Percentiles rank a stretch among this genome's conserved stretches.
phyloP scores from a whole-genome alignment of 2,329 filamentous ascomycete species.

The Westerdykella ornata region DNA sequence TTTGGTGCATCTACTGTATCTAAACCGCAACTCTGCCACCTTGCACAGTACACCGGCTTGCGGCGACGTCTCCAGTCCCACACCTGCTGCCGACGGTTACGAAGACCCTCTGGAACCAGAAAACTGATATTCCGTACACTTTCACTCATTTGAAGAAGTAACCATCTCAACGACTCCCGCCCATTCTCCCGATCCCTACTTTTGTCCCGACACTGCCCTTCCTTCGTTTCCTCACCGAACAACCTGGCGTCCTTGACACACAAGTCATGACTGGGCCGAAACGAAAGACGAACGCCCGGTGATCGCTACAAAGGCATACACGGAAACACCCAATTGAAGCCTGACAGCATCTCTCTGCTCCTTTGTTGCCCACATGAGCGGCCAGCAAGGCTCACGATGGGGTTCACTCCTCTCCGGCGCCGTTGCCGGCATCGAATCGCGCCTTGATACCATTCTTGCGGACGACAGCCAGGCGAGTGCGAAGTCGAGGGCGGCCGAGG shows the following conservation, averaged over 20 bases:
- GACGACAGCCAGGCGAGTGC: conserved; percentile 59
- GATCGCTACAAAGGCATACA: conserved; percentile 17
- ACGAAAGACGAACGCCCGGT: conserved; percentile 25
- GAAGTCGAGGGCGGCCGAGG: conserved; percentile 37
- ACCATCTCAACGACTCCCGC: too few species aligned
- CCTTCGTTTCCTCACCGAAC: conserved; percentile 5
- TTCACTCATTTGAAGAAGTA: too few species aligned
- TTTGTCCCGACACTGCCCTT: conserved; percentile 16
- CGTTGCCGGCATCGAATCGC: conserved; percentile 87
- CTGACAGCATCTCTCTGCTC: not conserved
- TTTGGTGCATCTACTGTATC: too few species aligned
- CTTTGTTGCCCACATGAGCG: conserved; percentile 18
- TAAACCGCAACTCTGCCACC: too few species aligned
- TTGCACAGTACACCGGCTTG: too few species aligned
- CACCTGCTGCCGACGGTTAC: not conserved
- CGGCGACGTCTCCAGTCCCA: not conserved
- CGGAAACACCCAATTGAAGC: conserved; percentile 1
- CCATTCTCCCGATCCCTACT: too few species aligned
- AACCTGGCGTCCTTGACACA: conserved; percentile 25
- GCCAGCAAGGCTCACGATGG: conserved; percentile 20
- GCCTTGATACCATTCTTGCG: conserved; percentile 82
- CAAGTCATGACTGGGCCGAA: conserved; percentile 27
- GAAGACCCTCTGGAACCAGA: too few species aligned
- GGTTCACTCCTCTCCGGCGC: conserved; percentile 55
- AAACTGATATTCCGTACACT: too few species aligned